Conservation (phyloP, 768 basidiomycete genomes). For the Agrocybe chaxingu region DNA sequence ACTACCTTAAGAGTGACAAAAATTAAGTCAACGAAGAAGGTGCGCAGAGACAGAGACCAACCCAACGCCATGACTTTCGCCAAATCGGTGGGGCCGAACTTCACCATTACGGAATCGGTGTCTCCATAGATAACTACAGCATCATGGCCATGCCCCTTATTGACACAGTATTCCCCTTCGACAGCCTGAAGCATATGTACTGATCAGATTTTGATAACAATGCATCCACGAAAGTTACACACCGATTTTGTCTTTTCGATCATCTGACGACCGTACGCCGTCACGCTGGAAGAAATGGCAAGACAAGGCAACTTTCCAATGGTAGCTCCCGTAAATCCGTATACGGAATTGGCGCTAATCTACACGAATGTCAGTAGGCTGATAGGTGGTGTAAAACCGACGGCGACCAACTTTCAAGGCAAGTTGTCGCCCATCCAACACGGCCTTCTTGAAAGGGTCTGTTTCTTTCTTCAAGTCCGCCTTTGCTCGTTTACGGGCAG, state of each 20-base stretch:
- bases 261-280: conserved; percentile 98
- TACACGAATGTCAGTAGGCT: conserved; percentile 24
- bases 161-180: conserved; percentile 79
- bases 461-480: conserved; percentile 95
- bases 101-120: conserved; percentile 99
- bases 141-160: conserved; percentile 82
- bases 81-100: conserved; percentile 89
- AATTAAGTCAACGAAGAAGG: background rate
- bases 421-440: conserved; percentile 94
- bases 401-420: conserved; percentile 75
- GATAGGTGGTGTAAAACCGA: background rate
- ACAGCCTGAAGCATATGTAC: conserved; percentile 57
- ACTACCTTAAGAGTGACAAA: conserved; percentile 50
- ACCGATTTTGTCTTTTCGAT: conserved; percentile 95
- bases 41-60: conserved; percentile 28
- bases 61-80: conserved; percentile 87
- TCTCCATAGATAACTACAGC: conserved; percentile 98
- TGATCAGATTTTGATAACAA: background rate
- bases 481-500: conserved; percentile 92
- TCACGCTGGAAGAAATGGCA: conserved; percentile 91
- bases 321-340: conserved; percentile 98
- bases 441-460: conserved; percentile 96
- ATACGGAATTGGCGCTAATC: conserved; percentile 99
- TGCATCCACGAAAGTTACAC: conserved; percentile 10
- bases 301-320: conserved; percentile 96